Base-by-base conservation (phyloP, 768 basidiomycete genomes). In the Suillus lakei region DNA sequence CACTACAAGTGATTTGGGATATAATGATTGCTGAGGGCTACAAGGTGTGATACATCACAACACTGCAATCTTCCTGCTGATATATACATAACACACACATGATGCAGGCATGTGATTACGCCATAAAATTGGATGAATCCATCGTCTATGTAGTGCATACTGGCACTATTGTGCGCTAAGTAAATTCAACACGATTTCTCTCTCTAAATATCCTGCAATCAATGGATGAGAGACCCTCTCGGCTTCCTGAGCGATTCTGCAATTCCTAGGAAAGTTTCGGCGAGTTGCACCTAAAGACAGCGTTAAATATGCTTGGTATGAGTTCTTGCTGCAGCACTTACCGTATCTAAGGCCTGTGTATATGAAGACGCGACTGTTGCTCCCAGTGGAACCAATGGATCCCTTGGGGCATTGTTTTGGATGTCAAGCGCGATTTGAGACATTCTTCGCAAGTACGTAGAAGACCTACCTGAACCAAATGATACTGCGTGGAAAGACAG, bases 221-320 rank as follows among this genome's bases (percentile, higher is more conserved):
- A 71, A 67, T 72, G 74, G 66, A 87, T 70, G 62, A 88, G 70
- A n/a, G 82, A 78, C 1, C 83, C 87, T 69, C 87, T 76, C 8
- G 87, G 83, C 68, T 85, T 88, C 67, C 80, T 79, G 73, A 88
- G 70, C 1, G 87, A 86, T 62, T 86, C 85, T 0, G 86, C 86
- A 61, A 88, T 81, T 39, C 82, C 83, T 28, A 88, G 69, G 80
- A 88, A 88, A 4, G 87, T 84, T 68, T 87, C 79, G 0, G 86
- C 82, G 18, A 88, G 79, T 64, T 80, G 82, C 13, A 88, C 78
- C 87, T 88, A 30, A 32, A 26, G 48, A 67, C 59, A 39, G 38
- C 9, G 36, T 34, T 61, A 36, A 48, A 26, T 18, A 38, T 16
- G 12, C 8, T n/a, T 30, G 10, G 16, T 13, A 7, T 28, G 1